Evolutionary conservation across 106 monocot species (phyloP).

Genomic region (Vanilla planifolia): DNA sequence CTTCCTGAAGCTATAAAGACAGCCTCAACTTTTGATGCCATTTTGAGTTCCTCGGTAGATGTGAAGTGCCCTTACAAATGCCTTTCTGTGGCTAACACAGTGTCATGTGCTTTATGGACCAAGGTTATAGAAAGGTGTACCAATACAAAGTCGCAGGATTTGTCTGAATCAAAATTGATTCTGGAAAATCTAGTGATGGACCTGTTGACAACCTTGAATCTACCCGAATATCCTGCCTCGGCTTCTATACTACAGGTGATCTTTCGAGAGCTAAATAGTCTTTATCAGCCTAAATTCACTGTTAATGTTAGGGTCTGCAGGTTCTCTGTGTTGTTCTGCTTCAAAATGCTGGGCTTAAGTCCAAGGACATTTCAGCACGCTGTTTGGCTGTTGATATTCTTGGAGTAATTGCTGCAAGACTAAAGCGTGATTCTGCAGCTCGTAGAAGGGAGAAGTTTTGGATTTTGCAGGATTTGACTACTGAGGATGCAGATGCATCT

Average conservation of each 20-base stretch:
- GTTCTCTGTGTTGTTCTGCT: slow-evolving; percentile 91
- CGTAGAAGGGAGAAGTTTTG: slow-evolving; percentile 60
- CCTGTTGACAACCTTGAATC: slow-evolving; percentile 82
- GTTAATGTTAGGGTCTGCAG: slow-evolving; percentile 34
- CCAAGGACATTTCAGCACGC: slow-evolving; percentile 83
- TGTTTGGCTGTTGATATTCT: slow-evolving; percentile 89
- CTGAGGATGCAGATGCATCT: slow-evolving; percentile 17
- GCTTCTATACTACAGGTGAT: slow-evolving; percentile 89
- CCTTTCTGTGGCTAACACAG: slow-evolving; percentile 60
- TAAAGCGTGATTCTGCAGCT: slow-evolving; percentile 73
- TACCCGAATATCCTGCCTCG: slow-evolving; percentile 96
- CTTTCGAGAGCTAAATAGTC: not conserved
- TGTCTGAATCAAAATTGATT: slow-evolving; percentile 74
- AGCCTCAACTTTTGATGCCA: slow-evolving; percentile 33
- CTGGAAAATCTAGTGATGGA: slow-evolving; percentile 87
- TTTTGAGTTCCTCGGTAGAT: slow-evolving; percentile 57
- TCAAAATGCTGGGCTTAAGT: slow-evolving; percentile 90
- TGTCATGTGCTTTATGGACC: slow-evolving; percentile 84
- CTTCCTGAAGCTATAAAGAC: slow-evolving; percentile 57
- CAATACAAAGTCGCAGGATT: slow-evolving; percentile 68
- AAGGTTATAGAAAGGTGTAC: slow-evolving; percentile 84
- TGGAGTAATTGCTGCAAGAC: slow-evolving; percentile 77
- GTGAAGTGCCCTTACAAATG: slow-evolving; percentile 51
- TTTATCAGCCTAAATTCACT: not conserved
- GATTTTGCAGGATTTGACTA: slow-evolving; percentile 57